Conservation (phyloP, 495 filamentous ascomycete species). For the Penicillium coprophilum region DNA sequence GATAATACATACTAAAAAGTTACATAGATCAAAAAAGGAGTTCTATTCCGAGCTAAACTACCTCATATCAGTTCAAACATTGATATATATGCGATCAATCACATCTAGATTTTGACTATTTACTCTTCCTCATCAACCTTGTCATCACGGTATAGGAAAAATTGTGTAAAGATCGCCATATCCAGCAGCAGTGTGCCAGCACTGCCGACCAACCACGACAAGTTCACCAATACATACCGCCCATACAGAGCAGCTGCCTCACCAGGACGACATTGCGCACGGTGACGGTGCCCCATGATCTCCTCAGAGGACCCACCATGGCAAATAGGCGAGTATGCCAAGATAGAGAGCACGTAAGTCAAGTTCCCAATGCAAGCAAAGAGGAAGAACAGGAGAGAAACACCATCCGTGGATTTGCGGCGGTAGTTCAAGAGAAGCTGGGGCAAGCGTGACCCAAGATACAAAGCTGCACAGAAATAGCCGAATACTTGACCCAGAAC, state of each 20-base stretch:
- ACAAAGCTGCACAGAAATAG: conserved; percentile 80
- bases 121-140: conserved; percentile 21
- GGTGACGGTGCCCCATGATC: conserved; percentile 9
- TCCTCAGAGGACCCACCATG: conserved; percentile 20
- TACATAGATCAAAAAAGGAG: too few relatives aligned
- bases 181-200: conserved; percentile 84
- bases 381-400: conserved; percentile 90
- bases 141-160: conserved; percentile 71
- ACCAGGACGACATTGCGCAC: conserved; percentile 47
- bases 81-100: neutral
- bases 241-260: conserved; percentile 63
- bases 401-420: conserved; percentile 85
- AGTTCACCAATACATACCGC: conserved; percentile 80
- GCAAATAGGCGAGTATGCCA: conserved; percentile 76
- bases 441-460: conserved; percentile 83
- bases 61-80: neutral
- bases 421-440: conserved; percentile 88
- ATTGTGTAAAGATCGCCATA: conserved; percentile 83
- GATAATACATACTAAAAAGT: too few relatives aligned
- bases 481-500: conserved; percentile 81
- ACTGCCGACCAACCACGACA: conserved; percentile 86
- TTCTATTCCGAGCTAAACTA: too few relatives aligned
- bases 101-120: neutral
- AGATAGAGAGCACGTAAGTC: conserved; percentile 88
- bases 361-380: conserved; percentile 94